Base-by-base conservation (phyloP, 202 grass and related monocot genomes). In the Cymbopogon flexuosus region DNA sequence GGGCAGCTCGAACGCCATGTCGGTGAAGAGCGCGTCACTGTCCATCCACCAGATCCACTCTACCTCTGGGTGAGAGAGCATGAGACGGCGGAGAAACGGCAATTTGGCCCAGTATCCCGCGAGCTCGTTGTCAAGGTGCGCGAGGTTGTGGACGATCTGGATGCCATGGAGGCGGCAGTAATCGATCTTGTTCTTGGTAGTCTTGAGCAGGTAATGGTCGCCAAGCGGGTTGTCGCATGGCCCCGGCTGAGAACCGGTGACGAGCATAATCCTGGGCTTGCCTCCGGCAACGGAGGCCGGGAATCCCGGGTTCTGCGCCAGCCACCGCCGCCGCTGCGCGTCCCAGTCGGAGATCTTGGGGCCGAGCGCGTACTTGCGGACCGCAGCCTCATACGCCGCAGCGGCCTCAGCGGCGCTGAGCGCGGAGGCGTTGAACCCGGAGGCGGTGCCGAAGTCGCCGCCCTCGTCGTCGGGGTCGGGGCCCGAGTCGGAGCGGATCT, bases 41-140 rank as follows among this genome's bases (percentile, higher is more conserved):
- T 98, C 95, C 92, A 98, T 91, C 95, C 95, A 98, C 95, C 95
- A 98, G 89, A 98, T 93, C 95, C 95, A 98, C 90, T 98, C 92
- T 14, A 94, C 72, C 81, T 98, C 95, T 43, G 95, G 95, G 78
- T 98, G 95, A 21, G 95, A 88, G 9, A 98, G 84, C 92, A 98
- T 94, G 51, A 98, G 90, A 18, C 79, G 88, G 51, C 92, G 95
- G 52, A 98, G 86, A 37, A 98, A 84, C 36, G 95, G 95, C 77
- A 98, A 83, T 86, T 98, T 98, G 27, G 88, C 87, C 92, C 95
- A 98, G 88, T 93, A 98, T 1, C 95, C 95, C 0, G 95, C 88
- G 86, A 98, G 92, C 84, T 98, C 88, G 29, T 65, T 82, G 69
- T 98, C 92, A 8, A 95, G 83, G 73, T 95, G 92, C 12, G 84